These are phyloP conservation scores for Stentor coeruleus DNA, from an alignment of 73 alveolate species.

Conservation along the genomic window DNA sequence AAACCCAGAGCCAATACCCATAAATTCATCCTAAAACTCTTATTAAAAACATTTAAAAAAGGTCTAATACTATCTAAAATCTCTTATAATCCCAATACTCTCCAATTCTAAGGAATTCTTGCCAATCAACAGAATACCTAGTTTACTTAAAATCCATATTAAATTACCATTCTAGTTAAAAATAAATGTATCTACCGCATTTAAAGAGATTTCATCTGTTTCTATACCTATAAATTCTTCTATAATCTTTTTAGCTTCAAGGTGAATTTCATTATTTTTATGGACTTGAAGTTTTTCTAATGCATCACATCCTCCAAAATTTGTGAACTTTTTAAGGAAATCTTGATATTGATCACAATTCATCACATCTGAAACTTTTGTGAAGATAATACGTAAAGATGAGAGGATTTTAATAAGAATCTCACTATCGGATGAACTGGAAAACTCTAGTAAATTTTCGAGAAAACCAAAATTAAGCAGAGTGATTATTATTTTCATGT, in stretches of 20 bases:
- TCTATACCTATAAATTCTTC: neutral
- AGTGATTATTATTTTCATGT: too few relatives aligned
- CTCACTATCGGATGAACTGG: too few relatives aligned
- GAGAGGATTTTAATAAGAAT: too few relatives aligned
- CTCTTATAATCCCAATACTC: too few relatives aligned
- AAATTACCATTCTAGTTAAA: neutral
- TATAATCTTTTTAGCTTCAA: neutral
- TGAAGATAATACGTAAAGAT: too few relatives aligned
- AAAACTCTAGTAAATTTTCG: too few relatives aligned
- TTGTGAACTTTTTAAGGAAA: neutral
- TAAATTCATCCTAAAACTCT: neutral
- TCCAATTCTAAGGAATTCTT: neutral
- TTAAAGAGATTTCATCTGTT: neutral
- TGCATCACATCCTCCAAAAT: neutral
- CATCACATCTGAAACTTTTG: too few relatives aligned
- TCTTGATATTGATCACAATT: too few relatives aligned
- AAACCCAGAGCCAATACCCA: neutral
- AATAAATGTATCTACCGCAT: neutral
- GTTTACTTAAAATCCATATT: neutral
- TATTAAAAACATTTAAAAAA: neutral
- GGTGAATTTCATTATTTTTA: neutral
- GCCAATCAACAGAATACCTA: neutral
- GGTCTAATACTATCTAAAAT: neutral
- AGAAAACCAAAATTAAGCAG: too few relatives aligned
- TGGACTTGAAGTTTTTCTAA: neutral